Evolutionary conservation across 179 eudicot genomes (phyloP).

Genomic region (Spinacia oleracea): DNA sequence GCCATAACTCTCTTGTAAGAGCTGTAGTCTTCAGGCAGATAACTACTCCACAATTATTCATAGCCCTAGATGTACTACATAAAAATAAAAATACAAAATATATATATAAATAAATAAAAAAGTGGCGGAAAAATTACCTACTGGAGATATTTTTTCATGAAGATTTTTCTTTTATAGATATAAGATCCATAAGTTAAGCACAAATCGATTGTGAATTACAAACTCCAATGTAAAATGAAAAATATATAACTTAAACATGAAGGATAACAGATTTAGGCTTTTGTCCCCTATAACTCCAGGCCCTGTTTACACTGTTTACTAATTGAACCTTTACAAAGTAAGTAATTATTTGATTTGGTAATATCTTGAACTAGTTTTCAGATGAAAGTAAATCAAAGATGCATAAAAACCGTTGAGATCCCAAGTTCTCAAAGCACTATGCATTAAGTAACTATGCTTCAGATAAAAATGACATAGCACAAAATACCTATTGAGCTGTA

Average conservation of each 20-base stretch:
- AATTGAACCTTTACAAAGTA: background rate
- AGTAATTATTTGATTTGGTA: background rate
- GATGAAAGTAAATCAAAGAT: background rate
- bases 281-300: background rate
- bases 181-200: background rate
- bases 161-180: background rate
- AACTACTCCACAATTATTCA: background rate
- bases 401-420: background rate
- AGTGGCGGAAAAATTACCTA: background rate
- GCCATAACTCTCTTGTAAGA: background rate
- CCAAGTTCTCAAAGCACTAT: background rate
- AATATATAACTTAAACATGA: background rate
- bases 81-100: too few species aligned
- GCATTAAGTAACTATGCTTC: background rate
- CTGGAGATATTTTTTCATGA: background rate
- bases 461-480: background rate
- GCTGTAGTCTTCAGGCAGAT: background rate
- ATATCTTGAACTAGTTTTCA: background rate
- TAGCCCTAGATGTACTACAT: background rate
- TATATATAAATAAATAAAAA: background rate
- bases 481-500: conserved; percentile 54
- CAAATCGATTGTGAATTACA: background rate
- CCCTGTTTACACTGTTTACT: background rate
- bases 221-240: background rate
- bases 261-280: background rate